phyloP scores from a whole-genome alignment of 164 flowering plant genomes.

The Santalum album region DNA sequence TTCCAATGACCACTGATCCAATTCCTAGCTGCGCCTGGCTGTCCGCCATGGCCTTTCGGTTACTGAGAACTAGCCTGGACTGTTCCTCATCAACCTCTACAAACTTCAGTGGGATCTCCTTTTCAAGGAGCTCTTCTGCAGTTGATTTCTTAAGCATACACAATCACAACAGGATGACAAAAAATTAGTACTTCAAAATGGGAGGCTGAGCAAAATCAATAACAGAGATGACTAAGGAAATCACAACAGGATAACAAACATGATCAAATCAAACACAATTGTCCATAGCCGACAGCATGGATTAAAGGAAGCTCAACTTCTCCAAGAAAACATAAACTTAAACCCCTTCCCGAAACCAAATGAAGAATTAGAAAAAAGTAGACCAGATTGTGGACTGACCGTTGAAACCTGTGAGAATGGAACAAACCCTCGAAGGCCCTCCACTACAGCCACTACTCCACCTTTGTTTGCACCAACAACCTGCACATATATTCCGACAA shows the following conservation, averaged over 20 bases:
- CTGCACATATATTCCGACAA: slow-evolving; percentile 25
- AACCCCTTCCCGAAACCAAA: background rate
- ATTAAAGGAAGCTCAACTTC: too few relatives aligned
- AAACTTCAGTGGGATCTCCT: slow-evolving; percentile 84
- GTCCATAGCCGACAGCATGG: too few relatives aligned
- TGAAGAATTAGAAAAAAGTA: background rate
- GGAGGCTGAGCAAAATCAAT: background rate
- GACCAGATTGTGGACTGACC: slow-evolving; percentile 31
- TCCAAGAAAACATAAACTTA: background rate
- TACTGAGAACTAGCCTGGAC: slow-evolving; percentile 77
- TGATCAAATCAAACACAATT: too few relatives aligned
- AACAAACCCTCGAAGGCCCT: slow-evolving; percentile 86
- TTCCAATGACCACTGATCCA: slow-evolving; percentile 88
- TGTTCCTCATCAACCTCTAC: slow-evolving; percentile 95
- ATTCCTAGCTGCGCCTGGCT: slow-evolving; percentile 95
- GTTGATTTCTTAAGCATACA: slow-evolving; percentile 48
- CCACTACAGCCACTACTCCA: slow-evolving; percentile 82
- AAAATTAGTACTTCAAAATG: background rate
- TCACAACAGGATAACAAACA: too few relatives aligned
- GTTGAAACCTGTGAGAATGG: slow-evolving; percentile 91
- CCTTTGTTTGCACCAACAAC: slow-evolving; percentile 81
- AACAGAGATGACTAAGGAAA: too few relatives aligned
- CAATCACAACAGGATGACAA: background rate
- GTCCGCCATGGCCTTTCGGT: slow-evolving; percentile 97
- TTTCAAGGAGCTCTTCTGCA: slow-evolving; percentile 81